phyloP scores from a whole-genome alignment of 805 yeast species.

The Clavispora fructus region DNA sequence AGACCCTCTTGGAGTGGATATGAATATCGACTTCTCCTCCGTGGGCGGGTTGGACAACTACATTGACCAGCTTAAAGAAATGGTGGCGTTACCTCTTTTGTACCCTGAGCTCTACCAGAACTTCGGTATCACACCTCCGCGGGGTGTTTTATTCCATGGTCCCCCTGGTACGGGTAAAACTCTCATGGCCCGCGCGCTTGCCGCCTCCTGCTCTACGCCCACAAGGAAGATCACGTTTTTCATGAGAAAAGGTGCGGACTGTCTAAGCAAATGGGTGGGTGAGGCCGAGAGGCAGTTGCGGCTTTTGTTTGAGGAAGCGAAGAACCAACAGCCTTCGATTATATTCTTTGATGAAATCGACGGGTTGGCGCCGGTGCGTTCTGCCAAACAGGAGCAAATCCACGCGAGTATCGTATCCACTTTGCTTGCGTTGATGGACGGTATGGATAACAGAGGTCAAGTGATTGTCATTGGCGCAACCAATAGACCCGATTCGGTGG shows the following conservation, averaged over 20 bases:
- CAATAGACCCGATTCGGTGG: constrained; percentile 96
- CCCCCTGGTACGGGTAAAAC: constrained; percentile 99
- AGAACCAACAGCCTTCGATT: constrained; percentile 90
- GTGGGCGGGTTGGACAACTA: constrained; percentile 92
- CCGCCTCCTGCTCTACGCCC: constrained; percentile 87
- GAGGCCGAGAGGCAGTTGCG: constrained; percentile 96
- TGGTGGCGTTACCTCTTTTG: constrained; percentile 88
- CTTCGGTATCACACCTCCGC: constrained; percentile 89
- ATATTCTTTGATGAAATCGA: constrained; percentile 97
- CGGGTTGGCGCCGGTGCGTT: constrained; percentile 96
- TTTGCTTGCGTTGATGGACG: constrained; percentile 92
- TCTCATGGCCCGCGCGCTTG: constrained; percentile 93
- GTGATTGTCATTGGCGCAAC: constrained; percentile 98
- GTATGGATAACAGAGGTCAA: constrained; percentile 98
- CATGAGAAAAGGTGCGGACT: constrained; percentile 98
- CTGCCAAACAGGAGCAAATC: constrained; percentile 96
- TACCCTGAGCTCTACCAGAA: constrained; percentile 91
- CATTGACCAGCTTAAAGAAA: constrained; percentile 88
- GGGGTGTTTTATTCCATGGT: constrained; percentile 96
- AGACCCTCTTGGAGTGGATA: constrained; percentile 89
- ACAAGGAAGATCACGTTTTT: constrained; percentile 87
- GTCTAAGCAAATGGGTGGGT: constrained; percentile 97
- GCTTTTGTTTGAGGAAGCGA: constrained; percentile 90
- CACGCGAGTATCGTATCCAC: constrained; percentile 98
- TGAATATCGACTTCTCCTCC: constrained; percentile 75